A percentile compares a stretch with the other conserved stretches of the same genome.
Evolutionary conservation across 768 basidiomycete genomes (phyloP).

Genomic region (Tricholoma furcatifolium): DNA sequence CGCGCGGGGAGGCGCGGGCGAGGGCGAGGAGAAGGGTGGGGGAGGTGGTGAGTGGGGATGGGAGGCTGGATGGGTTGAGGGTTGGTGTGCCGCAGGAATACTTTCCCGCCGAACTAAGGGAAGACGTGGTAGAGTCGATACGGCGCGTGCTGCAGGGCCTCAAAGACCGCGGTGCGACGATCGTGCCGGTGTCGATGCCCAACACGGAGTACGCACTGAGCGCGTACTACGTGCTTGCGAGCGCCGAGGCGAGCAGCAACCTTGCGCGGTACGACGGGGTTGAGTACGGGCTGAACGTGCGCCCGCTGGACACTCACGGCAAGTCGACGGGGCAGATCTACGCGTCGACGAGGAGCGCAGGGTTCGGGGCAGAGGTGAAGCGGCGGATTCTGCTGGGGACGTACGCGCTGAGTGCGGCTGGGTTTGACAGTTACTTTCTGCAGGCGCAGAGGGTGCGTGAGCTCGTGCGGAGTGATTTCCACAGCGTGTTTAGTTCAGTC

Average conservation of each 20-base stretch:
- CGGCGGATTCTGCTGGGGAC: constrained; percentile 88
- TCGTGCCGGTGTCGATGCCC: constrained; percentile 77
- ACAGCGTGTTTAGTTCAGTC: constrained; percentile 65
- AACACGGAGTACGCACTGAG: constrained; percentile 70
- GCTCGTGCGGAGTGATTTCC: constrained; percentile 71
- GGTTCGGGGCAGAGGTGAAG: constrained; percentile 84
- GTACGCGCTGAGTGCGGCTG: constrained; percentile 88
- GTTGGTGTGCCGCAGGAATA: constrained; percentile 85
- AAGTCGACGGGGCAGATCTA: constrained; percentile 50
- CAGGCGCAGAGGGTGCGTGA: constrained; percentile 85
- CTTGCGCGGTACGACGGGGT: constrained; percentile 89
- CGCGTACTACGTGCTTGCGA: constrained; percentile 95
- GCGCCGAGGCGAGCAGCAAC: constrained; percentile 92
- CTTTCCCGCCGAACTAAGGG: constrained; percentile 68
- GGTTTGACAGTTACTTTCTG: constrained; percentile 97
- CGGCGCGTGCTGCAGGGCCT: constrained; percentile 42
- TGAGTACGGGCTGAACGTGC: constrained; percentile 65
- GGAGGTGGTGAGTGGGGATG: background rate
- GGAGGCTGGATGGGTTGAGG: constrained; percentile 48
- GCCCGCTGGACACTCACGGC: constrained; percentile 45
- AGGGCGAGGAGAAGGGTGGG: constrained; percentile 15
- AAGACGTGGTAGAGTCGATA: constrained; percentile 41
- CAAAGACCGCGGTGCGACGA: constrained; percentile 53
- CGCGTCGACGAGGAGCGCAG: constrained; percentile 60
- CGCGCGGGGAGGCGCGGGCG: constrained; percentile 24